phyloP scores from a whole-genome alignment of 768 basidiomycete genomes.

The Brasilioporus rufonigricans region DNA sequence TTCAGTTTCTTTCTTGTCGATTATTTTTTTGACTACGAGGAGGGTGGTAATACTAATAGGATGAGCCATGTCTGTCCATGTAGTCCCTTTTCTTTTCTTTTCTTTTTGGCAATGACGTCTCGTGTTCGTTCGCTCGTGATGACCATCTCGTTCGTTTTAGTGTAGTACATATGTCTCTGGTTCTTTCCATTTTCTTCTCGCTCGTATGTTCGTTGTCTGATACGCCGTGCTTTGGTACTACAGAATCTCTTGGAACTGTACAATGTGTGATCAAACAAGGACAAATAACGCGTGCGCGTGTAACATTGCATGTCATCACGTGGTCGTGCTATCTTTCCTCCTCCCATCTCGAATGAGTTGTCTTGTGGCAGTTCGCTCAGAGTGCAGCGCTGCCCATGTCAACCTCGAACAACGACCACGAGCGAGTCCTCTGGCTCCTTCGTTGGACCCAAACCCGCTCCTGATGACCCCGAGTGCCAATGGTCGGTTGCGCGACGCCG shows the following conservation, averaged over 20 bases:
- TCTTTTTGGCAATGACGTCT: constrained; percentile 4
- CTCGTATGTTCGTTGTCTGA: neutral
- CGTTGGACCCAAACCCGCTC: neutral
- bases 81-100: neutral
- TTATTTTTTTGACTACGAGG: constrained; percentile 10
- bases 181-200: neutral
- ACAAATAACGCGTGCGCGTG: constrained; percentile 17
- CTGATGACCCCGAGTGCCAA: neutral
- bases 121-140: neutral
- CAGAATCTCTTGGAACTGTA: too few species aligned
- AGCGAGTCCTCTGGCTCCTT: neutral
- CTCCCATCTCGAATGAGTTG: neutral
- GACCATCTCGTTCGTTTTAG: neutral
- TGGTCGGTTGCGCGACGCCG: too few species aligned
- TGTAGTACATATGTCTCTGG: constrained; percentile 1
- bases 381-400: neutral
- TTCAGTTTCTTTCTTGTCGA: constrained; percentile 11
- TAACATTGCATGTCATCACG: constrained; percentile 5
- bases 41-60: constrained; percentile 20
- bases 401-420: neutral
- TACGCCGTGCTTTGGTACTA: too few species aligned
- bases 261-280: neutral
- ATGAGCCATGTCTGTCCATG: constrained; percentile 4
- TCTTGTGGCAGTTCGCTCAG: too few species aligned
- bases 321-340: neutral